Evolutionary conservation across 768 basidiomycete genomes (phyloP), one percentile per base, ranked within the genome.

Genomic region (Mycena kentingensis): DNA sequence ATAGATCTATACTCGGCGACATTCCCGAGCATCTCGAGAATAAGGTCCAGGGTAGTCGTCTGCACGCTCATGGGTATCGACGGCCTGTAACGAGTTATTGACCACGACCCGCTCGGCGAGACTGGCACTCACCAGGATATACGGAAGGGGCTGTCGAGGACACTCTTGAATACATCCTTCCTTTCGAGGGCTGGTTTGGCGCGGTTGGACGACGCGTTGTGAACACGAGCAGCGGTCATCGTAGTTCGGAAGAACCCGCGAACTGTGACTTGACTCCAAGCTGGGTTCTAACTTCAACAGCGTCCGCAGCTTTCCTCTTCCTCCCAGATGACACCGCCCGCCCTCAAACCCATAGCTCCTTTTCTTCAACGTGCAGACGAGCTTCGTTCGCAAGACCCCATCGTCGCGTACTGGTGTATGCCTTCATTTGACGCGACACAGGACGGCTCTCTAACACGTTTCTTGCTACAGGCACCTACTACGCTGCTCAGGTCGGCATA

Each of bases 341-440:
- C 58, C 18, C 83, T 91, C 66, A 90, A 85, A 63, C 55, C 82
- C 22, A 79, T 93, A 49, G 65, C 83, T 4, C 89, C 93, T 2
- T 96, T 82, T 69, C 77, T 98, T 18, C 93, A 95, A 63, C 84
- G 97, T 44, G 91, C 97, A 1, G 84, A 92, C 52, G 97, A 99
- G 67, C 77, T 98, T 61, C 83, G 79, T 46, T 73, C 73, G 13
- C 83, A 88, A 57, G 94, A 99, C 51, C 90, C 92, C 5, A 76
- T 95, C 46, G 83, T 98, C 64, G 81, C 91, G 4, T 98, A 98
- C 67, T 99, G 96, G 95, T 95, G 96, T 96, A 70, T 60, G 90
- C 6, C 41, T 31, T 51, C 26, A 27, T 26, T n/a, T n/a, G n/a
- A n/a, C n/a, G n/a, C n/a, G n/a, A n/a, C n/a, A n/a, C n/a, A n/a